A percentile compares a stretch with the other conserved stretches of the same genome.
Evolutionary conservation across 1,284 basidiomycete genomes (phyloP).

Genomic region (Cutaneotrichosporon arboriforme): DNA sequence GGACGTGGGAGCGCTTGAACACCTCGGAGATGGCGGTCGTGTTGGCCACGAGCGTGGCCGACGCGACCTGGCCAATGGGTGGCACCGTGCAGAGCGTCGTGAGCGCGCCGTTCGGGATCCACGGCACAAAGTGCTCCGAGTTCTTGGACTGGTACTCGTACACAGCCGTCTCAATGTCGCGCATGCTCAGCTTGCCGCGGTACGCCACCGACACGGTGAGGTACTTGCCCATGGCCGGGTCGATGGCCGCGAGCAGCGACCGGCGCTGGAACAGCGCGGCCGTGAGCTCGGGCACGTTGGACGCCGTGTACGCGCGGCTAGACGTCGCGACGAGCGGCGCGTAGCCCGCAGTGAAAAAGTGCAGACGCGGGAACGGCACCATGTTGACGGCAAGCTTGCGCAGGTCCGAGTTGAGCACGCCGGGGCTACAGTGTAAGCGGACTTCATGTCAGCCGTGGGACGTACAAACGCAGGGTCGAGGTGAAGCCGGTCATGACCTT

Average conservation of each 20-base stretch:
- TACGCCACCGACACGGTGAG: slow-evolving; percentile 43
- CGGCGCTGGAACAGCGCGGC: slow-evolving; percentile 39
- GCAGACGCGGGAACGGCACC: slow-evolving; percentile 84
- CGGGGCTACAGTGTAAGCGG: slow-evolving; percentile 60
- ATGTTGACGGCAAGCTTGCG: slow-evolving; percentile 92
- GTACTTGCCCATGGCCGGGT: slow-evolving; percentile 43
- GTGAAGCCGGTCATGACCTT: slow-evolving; percentile 48
- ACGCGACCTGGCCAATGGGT: slow-evolving; percentile 69
- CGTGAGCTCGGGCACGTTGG: slow-evolving; percentile 38
- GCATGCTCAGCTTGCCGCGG: slow-evolving; percentile 41
- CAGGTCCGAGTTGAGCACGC: slow-evolving; percentile 88
- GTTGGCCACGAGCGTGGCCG: slow-evolving; percentile 74
- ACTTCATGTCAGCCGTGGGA: neutral
- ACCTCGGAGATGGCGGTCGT: slow-evolving; percentile 76
- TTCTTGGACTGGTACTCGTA: slow-evolving; percentile 45
- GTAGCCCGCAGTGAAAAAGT: slow-evolving; percentile 85
- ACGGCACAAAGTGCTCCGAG: slow-evolving; percentile 41
- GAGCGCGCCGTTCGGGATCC: slow-evolving; percentile 42
- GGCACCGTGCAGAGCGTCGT: slow-evolving; percentile 69
- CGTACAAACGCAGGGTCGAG: neutral
- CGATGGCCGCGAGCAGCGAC: slow-evolving; percentile 36
- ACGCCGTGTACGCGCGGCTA: slow-evolving; percentile 55
- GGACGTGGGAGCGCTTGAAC: slow-evolving; percentile 72
- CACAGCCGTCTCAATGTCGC: slow-evolving; percentile 39
- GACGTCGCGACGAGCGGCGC: slow-evolving; percentile 69